Percentiles rank a stretch among this genome's conserved stretches.
Conservation (phyloP, 1,139 yeast genomes). For the Magnusiomyces sp. region DNA sequence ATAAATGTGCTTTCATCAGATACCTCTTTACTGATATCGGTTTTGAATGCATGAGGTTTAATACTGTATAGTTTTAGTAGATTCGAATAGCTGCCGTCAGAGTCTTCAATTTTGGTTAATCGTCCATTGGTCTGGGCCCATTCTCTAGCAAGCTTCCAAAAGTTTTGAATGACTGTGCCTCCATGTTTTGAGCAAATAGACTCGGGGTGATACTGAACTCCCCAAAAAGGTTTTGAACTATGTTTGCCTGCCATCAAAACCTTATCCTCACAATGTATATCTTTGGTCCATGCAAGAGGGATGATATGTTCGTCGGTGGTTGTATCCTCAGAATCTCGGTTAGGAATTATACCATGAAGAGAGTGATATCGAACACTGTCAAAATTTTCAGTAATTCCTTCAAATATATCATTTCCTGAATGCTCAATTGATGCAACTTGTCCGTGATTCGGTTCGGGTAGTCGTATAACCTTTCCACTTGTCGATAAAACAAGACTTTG, state of each 20-base stretch:
- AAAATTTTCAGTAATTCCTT: conserved; percentile 37
- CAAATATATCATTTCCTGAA: conserved; percentile 32
- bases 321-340: not conserved
- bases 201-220: conserved; percentile 97
- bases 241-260: conserved; percentile 79
- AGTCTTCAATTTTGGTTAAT: conserved; percentile 1
- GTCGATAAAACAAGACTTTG: conserved; percentile 68
- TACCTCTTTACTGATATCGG: no score
- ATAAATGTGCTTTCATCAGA: no score
- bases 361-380: conserved; percentile 88
- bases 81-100: conserved; percentile 11
- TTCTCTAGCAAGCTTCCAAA: conserved; percentile 45
- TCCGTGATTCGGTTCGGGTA: conserved; percentile 71
- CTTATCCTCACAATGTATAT: conserved; percentile 20
- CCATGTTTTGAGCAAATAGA: conserved; percentile 79
- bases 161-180: conserved; percentile 47
- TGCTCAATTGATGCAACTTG: conserved; percentile 54
- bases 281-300: conserved; percentile 20
- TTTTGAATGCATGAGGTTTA: conserved; percentile 20
- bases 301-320: conserved; percentile 19
- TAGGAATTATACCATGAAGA: conserved; percentile 46
- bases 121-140: conserved; percentile 16
- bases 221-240: conserved; percentile 58
- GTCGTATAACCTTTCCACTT: conserved; percentile 49
- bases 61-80: conserved; percentile 19